Percentiles rank a stretch among this genome's conserved stretches.
phyloP scores from a whole-genome alignment of 1,284 basidiomycete genomes.

The Prillingera fragicola region DNA sequence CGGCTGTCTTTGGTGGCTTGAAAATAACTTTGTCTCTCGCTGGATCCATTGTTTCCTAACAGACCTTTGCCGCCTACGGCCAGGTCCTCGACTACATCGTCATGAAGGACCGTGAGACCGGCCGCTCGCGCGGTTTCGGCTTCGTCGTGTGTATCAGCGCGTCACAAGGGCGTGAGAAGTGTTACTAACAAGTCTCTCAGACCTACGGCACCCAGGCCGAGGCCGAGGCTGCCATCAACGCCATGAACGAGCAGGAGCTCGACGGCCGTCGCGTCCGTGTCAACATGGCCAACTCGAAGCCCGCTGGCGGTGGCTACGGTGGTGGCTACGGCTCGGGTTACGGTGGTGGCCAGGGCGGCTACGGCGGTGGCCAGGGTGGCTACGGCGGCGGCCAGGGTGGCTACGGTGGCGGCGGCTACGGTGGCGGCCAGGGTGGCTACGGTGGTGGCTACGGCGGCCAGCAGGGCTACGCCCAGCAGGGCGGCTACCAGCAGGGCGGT shows the following conservation, averaged over 20 bases:
- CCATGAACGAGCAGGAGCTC: conserved; percentile 85
- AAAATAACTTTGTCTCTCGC: conserved; percentile 5
- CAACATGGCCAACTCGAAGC: conserved; percentile 86
- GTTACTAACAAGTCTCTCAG: conserved; percentile 22
- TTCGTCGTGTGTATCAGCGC: conserved; percentile 63
- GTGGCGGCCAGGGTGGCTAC: conserved; percentile 13
- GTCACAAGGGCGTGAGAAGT: too few relatives aligned
- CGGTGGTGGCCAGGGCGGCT: conserved; percentile 44
- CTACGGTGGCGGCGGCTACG: too few relatives aligned
- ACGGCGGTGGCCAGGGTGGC: conserved; percentile 45
- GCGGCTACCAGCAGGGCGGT: conserved; percentile 19
- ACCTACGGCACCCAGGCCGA: conserved; percentile 63
- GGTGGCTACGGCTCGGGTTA: conserved; percentile 46
- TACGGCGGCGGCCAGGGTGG: conserved; percentile 20
- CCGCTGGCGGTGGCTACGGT: conserved; percentile 53
- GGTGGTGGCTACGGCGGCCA: conserved; percentile 31
- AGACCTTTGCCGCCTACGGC: conserved; percentile 46
- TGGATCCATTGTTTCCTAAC: conserved; percentile 4
- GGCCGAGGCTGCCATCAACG: conserved; percentile 71
- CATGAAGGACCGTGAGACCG: conserved; percentile 96
- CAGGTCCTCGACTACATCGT: conserved; percentile 63
- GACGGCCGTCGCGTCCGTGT: conserved; percentile 86
- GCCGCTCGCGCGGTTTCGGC: conserved; percentile 92
- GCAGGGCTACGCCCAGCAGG: conserved; percentile 33
- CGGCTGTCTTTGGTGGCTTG: neutral